These are phyloP conservation scores for Cucurbitaria berberidis DNA, from an alignment of 2,329 filamentous ascomycete species.

Conservation along the genomic window DNA sequence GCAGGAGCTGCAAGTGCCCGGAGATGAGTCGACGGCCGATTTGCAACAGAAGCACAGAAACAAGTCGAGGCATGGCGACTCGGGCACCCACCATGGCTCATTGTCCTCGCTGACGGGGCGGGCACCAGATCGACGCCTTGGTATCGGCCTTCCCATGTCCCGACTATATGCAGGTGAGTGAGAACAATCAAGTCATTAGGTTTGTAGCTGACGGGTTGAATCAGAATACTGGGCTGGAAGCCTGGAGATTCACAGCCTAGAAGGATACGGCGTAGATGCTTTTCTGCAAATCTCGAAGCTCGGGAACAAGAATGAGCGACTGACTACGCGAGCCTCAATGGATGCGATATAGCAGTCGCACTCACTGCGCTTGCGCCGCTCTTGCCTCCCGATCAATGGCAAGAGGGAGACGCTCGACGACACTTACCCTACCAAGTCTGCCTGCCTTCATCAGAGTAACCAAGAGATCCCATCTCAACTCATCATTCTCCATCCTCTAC, in stretches of 20 bases:
- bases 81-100: constrained; percentile 61
- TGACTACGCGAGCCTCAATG: constrained; percentile 66
- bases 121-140: constrained; percentile 84
- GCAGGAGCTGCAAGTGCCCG: constrained; percentile 73
- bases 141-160: constrained; percentile 92
- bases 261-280: constrained; percentile 94
- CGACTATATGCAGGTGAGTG: constrained; percentile 75
- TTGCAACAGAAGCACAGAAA: constrained; percentile 27
- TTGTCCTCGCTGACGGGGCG: constrained; percentile 80
- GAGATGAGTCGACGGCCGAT: constrained; percentile 14
- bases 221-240: constrained; percentile 93
- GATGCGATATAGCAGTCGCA: constrained; percentile 52
- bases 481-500: background rate
- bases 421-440: background rate
- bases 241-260: constrained; percentile 86
- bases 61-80: constrained; percentile 31
- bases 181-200: background rate
- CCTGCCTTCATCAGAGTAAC: background rate
- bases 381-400: background rate
- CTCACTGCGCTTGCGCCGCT: background rate
- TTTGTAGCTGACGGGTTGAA: background rate
- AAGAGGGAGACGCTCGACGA: background rate
- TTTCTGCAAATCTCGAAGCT: constrained; percentile 96
- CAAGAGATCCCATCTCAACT: background rate
- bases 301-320: constrained; percentile 96